A percentile compares a stretch with the other conserved stretches of the same genome.
phyloP scores from a whole-genome alignment of 2,329 filamentous ascomycete genomes.

The Sporothrix variecibatus region DNA sequence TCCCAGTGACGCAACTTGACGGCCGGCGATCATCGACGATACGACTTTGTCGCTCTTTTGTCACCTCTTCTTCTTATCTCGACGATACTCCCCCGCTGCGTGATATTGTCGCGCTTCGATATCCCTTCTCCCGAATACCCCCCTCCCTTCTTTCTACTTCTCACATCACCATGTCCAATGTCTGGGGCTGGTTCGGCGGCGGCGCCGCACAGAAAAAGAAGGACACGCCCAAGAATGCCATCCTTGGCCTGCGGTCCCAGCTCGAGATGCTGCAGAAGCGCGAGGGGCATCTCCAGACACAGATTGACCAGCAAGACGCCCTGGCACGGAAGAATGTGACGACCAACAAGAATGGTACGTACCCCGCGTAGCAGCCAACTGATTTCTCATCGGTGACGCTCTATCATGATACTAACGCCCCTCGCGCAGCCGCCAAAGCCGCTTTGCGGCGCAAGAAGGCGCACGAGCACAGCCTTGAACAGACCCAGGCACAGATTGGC shows the following conservation, averaged over 20 bases:
- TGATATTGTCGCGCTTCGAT: background rate
- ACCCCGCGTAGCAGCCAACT: background rate
- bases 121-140: background rate
- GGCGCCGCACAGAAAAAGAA: conserved; percentile 80
- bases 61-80: background rate
- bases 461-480: conserved; percentile 87
- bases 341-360: conserved; percentile 86
- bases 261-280: conserved; percentile 98
- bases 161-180: conserved; percentile 54
- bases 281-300: conserved; percentile 84
- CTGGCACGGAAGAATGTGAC: conserved; percentile 86
- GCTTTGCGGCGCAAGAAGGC: conserved; percentile 93
- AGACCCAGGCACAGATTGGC: conserved; percentile 84
- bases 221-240: conserved; percentile 95
- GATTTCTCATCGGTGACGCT: background rate
- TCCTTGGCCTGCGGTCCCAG: conserved; percentile 81
- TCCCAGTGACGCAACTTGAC: background rate
- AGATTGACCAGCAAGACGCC: conserved; percentile 90
- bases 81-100: background rate
- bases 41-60: background rate
- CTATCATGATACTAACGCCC: background rate
- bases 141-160: background rate
- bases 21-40: background rate
- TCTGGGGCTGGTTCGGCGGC: conserved; percentile 93
- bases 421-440: conserved; percentile 73